Conservation (phyloP, 225 moss, liverwort and hornwort species). For the Anthoceros angustus region DNA sequence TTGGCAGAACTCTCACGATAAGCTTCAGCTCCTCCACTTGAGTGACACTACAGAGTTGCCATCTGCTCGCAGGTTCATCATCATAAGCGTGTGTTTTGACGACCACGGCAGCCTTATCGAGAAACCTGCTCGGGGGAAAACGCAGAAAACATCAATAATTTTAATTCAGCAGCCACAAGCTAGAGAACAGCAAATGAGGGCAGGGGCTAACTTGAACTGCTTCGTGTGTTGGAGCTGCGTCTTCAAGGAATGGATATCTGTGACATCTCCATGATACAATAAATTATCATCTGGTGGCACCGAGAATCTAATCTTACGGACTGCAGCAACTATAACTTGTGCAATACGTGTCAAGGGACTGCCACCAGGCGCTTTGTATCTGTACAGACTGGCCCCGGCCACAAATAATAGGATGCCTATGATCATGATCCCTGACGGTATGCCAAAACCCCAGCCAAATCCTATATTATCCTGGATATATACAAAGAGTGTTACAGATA, state of each 20-base stretch:
- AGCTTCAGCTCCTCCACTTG: constrained; percentile 73
- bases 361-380: constrained; percentile 43
- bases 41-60: constrained; percentile 52
- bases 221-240: constrained; percentile 42
- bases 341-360: constrained; percentile 54
- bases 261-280: constrained; percentile 29
- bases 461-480: constrained; percentile 73
- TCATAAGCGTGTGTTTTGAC: constrained; percentile 10
- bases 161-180: background rate
- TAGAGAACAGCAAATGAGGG: background rate
- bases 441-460: constrained; percentile 77
- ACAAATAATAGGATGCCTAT: constrained; percentile 49
- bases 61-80: constrained; percentile 16
- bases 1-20: constrained; percentile 59
- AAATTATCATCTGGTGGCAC: constrained; percentile 20
- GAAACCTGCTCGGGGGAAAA: constrained; percentile 26
- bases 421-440: constrained; percentile 62
- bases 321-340: constrained; percentile 46
- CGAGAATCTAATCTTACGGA: constrained; percentile 36
- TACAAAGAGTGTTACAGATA: constrained; percentile 85
- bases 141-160: background rate
- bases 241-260: constrained; percentile 24
- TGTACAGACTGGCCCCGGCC: constrained; percentile 47
- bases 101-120: constrained; percentile 49
- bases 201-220: constrained; percentile 48